phyloP scores from a whole-genome alignment of 1,284 basidiomycete species.

The Ganoderma multipileum region DNA sequence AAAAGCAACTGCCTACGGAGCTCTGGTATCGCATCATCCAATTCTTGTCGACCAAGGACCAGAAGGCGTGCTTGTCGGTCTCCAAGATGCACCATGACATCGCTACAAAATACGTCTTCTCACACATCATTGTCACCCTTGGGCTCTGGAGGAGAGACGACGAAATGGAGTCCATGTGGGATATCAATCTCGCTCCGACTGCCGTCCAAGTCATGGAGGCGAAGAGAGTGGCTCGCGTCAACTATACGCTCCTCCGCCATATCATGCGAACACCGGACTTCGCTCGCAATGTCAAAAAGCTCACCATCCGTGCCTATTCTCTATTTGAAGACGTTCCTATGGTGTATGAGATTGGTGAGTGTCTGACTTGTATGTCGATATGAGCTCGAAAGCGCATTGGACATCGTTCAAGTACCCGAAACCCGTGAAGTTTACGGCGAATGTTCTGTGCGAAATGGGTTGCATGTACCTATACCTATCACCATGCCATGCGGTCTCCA shows the following conservation, averaged over 20 bases:
- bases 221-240: neutral
- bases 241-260: conserved; percentile 15
- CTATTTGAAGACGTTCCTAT: neutral
- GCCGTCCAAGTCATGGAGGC: neutral
- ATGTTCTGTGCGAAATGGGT: too few species aligned
- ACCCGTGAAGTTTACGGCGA: too few species aligned
- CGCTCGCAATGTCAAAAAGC: conserved; percentile 19
- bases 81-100: conserved; percentile 8
- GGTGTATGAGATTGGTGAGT: conserved; percentile 11
- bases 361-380: too few species aligned
- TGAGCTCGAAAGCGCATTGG: too few species aligned
- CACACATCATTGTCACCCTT: neutral
- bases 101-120: conserved; percentile 4
- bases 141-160: conserved; percentile 1
- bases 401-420: too few species aligned
- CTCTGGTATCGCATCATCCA: conserved; percentile 5
- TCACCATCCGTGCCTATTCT: conserved; percentile 19
- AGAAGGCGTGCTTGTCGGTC: conserved; percentile 2
- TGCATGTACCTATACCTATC: too few species aligned
- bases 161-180: neutral
- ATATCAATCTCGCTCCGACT: too few species aligned
- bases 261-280: conserved; percentile 20
- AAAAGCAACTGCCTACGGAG: conserved; percentile 3
- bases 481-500: too few species aligned
- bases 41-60: neutral